phyloP scores from a whole-genome alignment of 345 rosid genomes.

The Garcia nutans region DNA sequence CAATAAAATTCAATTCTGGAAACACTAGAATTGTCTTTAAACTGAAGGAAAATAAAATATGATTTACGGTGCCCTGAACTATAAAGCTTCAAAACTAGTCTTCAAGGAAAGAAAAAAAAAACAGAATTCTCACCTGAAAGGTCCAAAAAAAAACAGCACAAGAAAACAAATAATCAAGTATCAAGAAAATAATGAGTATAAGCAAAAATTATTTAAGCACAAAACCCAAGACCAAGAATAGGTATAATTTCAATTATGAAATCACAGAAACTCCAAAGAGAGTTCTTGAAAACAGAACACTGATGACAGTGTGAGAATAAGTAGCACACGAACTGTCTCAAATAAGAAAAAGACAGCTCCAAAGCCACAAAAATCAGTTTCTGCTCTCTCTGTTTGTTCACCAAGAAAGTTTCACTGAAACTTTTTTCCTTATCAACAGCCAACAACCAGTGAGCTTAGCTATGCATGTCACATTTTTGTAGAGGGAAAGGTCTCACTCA shows the following conservation, averaged over 20 bases:
- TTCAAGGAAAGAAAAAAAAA: neutral
- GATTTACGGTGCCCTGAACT: neutral
- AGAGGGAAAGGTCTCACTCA: neutral
- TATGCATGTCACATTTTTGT: conserved; percentile 6
- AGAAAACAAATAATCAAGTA: neutral
- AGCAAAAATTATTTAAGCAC: neutral
- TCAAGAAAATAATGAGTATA: neutral
- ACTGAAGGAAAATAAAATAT: neutral
- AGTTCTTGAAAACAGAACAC: conserved; percentile 2
- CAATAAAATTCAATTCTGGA: neutral
- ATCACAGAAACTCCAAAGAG: neutral
- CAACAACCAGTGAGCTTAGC: neutral
- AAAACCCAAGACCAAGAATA: neutral
- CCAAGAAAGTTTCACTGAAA: neutral
- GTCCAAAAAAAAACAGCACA: neutral
- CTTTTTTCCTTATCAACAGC: conserved; percentile 6
- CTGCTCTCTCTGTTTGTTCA: neutral
- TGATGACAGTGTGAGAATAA: too few species aligned
- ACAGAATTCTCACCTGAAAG: neutral
- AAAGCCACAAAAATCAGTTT: neutral
- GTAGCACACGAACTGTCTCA: neutral
- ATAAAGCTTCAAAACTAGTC: neutral
- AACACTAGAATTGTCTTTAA: neutral
- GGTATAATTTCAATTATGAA: neutral
- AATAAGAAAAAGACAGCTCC: neutral